These are phyloP conservation scores for Globisporangium orthogonon DNA, from an alignment of 352 stramenopile species.

Conservation along the genomic window DNA sequence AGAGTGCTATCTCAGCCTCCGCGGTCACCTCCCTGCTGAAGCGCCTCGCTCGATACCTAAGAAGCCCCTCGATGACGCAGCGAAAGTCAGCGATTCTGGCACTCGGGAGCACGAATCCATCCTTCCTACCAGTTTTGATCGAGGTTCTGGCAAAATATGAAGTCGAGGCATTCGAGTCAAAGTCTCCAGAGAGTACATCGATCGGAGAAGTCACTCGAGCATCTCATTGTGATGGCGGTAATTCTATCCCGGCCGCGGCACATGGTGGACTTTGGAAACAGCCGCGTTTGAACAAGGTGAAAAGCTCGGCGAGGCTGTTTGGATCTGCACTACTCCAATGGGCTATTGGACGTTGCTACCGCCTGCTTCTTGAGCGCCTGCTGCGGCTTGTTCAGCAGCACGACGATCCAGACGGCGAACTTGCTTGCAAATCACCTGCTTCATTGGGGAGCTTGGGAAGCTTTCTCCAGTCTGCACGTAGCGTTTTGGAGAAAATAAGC, in stretches of 20 bases:
- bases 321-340: slow-evolving; percentile 37
- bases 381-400: background rate
- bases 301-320: slow-evolving; percentile 5
- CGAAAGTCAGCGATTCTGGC: slow-evolving; percentile 45
- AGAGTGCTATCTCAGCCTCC: slow-evolving; percentile 31
- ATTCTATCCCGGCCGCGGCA: background rate
- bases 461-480: slow-evolving; percentile 13
- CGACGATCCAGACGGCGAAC: background rate
- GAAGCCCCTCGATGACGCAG: slow-evolving; percentile 47
- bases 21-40: slow-evolving; percentile 40
- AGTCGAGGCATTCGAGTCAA: slow-evolving; percentile 32
- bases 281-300: slow-evolving; percentile 9
- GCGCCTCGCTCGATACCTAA: slow-evolving; percentile 46
- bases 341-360: slow-evolving; percentile 48
- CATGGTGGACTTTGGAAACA: slow-evolving; percentile 9
- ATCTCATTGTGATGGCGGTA: background rate
- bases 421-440: background rate
- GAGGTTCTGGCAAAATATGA: slow-evolving; percentile 56
- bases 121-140: slow-evolving; percentile 27
- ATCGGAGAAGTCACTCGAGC: background rate
- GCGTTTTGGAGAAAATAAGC: slow-evolving; percentile 25
- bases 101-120: slow-evolving; percentile 33
- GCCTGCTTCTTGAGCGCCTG: slow-evolving; percentile 33
- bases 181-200: background rate
- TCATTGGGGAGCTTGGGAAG: background rate